phyloP scores from a whole-genome alignment of 805 yeast genomes.

The Cyberlindnera xylosilytica region DNA sequence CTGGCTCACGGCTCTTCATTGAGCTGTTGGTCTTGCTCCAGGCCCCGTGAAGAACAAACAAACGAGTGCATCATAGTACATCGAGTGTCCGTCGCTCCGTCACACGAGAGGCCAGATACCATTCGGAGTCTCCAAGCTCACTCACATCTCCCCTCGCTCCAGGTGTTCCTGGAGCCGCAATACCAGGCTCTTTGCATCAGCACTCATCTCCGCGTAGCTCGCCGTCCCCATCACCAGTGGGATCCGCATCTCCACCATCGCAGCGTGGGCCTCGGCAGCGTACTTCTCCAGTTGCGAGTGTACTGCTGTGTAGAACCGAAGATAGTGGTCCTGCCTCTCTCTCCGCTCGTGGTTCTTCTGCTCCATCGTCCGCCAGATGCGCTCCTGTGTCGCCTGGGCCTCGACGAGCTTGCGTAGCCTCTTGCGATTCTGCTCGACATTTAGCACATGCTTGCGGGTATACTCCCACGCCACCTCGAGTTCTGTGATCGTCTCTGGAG shows the following conservation, averaged over 20 bases:
- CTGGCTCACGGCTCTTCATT: neutral
- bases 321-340: neutral
- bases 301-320: conserved; percentile 5
- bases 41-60: conserved; percentile 1
- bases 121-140: conserved; percentile 31
- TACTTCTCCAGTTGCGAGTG: conserved; percentile 5
- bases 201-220: conserved; percentile 1
- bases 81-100: conserved; percentile 15
- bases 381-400: conserved; percentile 3
- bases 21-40: too few species aligned
- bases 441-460: conserved; percentile 2
- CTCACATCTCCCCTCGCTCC: conserved; percentile 16
- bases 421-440: neutral
- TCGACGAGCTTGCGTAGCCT: conserved; percentile 2
- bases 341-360: neutral
- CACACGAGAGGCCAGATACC: conserved; percentile 8
- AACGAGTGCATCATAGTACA: conserved; percentile 31
- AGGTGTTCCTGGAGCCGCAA: conserved; percentile 6
- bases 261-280: conserved; percentile 1
- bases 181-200: conserved; percentile 7
- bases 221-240: conserved; percentile 8
- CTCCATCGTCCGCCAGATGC: conserved; percentile 2
- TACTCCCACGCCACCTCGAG: conserved; percentile 9
- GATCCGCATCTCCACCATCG: conserved; percentile 2
- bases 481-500: neutral